phyloP scores from a whole-genome alignment of 2,329 filamentous ascomycete genomes.

The Camillea tinctor region DNA sequence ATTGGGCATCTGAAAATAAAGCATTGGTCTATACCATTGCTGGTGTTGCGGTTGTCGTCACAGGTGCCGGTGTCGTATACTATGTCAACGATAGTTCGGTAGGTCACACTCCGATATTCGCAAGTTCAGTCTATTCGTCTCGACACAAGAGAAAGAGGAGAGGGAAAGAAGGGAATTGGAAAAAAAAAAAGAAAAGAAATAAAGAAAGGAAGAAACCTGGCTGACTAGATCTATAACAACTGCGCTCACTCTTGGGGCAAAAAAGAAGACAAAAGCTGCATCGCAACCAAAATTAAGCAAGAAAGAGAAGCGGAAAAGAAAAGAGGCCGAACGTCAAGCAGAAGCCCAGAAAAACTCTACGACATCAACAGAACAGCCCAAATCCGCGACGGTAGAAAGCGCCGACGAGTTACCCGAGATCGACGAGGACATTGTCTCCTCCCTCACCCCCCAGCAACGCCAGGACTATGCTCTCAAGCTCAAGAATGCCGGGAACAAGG shows the following conservation, averaged over 20 bases:
- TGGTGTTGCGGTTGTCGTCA: constrained; percentile 87
- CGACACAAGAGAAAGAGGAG: constrained; percentile 7
- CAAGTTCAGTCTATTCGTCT: background rate
- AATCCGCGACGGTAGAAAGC: constrained; percentile 52
- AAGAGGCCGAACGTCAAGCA: constrained; percentile 68
- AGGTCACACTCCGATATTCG: constrained; percentile 30
- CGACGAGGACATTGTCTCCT: constrained; percentile 54
- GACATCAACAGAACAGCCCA: constrained; percentile 41
- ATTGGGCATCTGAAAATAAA: constrained; percentile 95
- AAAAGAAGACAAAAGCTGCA: constrained; percentile 45
- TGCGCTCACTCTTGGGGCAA: background rate
- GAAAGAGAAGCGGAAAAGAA: constrained; percentile 85
- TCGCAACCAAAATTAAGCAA: constrained; percentile 74
- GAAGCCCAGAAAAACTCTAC: constrained; percentile 40
- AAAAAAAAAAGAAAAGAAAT: background rate
- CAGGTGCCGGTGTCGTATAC: constrained; percentile 88
- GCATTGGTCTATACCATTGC: constrained; percentile 94
- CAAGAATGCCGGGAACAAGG: constrained; percentile 94
- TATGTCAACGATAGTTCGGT: constrained; percentile 69
- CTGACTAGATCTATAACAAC: no score
- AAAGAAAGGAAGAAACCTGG: background rate
- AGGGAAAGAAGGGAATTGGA: background rate
- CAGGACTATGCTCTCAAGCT: constrained; percentile 87
- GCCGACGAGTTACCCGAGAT: constrained; percentile 70
- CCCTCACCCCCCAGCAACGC: constrained; percentile 62